phyloP scores from a whole-genome alignment of 176 grass and related monocot genomes.

The Ampelocalamus luodianensis region DNA sequence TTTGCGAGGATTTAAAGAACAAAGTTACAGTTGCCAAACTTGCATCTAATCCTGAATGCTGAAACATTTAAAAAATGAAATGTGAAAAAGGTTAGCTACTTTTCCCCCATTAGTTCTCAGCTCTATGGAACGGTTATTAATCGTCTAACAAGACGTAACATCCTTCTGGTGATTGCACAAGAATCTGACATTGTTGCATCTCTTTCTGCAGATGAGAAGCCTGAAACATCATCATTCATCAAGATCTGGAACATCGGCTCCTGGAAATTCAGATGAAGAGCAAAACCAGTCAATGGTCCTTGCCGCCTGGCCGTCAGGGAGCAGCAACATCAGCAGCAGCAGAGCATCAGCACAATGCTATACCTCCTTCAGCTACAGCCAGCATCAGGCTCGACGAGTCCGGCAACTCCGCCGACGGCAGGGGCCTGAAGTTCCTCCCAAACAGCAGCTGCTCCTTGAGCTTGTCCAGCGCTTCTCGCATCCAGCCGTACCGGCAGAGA shows the following conservation, averaged over 20 bases:
- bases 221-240: neutral
- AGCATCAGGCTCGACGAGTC: constrained; percentile 31
- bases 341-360: constrained; percentile 43
- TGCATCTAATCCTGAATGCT: neutral
- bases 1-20: neutral
- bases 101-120: constrained; percentile 31
- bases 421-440: neutral
- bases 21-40: neutral
- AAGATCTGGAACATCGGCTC: neutral
- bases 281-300: neutral
- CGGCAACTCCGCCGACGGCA: neutral
- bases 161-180: constrained; percentile 12
- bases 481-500: constrained; percentile 77
- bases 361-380: constrained; percentile 35
- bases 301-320: neutral
- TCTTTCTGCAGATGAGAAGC: constrained; percentile 34
- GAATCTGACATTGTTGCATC: neutral
- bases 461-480: constrained; percentile 58
- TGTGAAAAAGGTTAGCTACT: constrained; percentile 28
- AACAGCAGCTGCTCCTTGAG: constrained; percentile 56
- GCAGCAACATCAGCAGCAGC: neutral
- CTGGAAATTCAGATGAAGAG: constrained; percentile 18
- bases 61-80: constrained; percentile 15
- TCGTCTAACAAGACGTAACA: neutral
- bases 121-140: constrained; percentile 14